Evolutionary conservation across 257 asterid species (phyloP).

Genomic region (Solanum lignicaule): DNA sequence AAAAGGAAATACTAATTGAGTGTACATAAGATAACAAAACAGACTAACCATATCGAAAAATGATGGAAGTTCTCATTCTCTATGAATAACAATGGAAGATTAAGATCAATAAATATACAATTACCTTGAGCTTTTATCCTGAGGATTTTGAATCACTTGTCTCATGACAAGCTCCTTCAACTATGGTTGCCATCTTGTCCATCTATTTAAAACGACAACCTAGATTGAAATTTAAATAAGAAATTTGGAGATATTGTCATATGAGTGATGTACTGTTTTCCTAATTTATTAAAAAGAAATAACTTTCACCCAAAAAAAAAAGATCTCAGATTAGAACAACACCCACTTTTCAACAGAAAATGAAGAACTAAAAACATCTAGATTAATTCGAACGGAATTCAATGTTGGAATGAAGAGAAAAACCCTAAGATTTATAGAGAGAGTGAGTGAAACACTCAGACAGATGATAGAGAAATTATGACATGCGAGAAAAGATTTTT

Average conservation of each 20-base stretch:
- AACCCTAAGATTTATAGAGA: too few relatives aligned
- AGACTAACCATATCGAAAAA: conserved; percentile 53
- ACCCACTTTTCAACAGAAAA: background rate
- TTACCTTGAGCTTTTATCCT: conserved; percentile 30
- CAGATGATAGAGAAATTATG: too few relatives aligned
- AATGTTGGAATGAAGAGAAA: too few relatives aligned
- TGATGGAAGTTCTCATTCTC: conserved; percentile 22
- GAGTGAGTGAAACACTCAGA: too few relatives aligned
- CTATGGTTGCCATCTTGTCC: too few relatives aligned
- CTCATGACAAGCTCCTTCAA: background rate
- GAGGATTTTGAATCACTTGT: conserved; percentile 18
- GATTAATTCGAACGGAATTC: too few relatives aligned
- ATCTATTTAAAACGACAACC: too few relatives aligned
- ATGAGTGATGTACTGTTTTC: background rate
- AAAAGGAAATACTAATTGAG: too few relatives aligned
- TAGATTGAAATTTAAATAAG: too few relatives aligned
- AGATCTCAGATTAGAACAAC: background rate
- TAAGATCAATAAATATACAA: conserved; percentile 35
- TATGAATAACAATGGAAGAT: conserved; percentile 14
- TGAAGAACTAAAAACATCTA: background rate
- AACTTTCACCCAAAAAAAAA: background rate
- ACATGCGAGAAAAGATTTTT: too few relatives aligned
- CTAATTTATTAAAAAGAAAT: background rate
- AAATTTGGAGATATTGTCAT: too few relatives aligned
- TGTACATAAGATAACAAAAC: too few relatives aligned